Base-by-base conservation (phyloP, 2,329 filamentous ascomycete genomes). In the Aureobasidium sp. region DNA sequence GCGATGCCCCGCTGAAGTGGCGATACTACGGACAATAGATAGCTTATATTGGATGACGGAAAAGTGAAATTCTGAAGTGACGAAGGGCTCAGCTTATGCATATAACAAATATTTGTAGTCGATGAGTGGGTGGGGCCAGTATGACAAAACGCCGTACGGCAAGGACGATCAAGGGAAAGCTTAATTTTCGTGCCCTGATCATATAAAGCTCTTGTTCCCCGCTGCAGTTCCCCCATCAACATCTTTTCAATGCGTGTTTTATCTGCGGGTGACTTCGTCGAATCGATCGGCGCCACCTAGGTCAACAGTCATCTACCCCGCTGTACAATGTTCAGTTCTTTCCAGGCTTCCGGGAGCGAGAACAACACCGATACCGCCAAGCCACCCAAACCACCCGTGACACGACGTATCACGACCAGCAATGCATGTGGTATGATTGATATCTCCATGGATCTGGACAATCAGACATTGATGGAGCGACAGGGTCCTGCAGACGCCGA, bases 361-460 rank as follows among this genome's bases (percentile, higher is more conserved):
- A 21, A 44, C n/a, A 7, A 11, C 25, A 14, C 21, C 21, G 21
- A 21, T 21, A 21, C 21, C 47, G 64, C 69, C 48, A 77, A 75
- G 66, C 70, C 21, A 21, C 70, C 59, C 67, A 68, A 71, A 9
- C 67, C 71, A n/a, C 66, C 71, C 25, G 74, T 71, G 42, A 76
- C 76, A 27, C 69, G 76, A 39, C 72, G 77, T 6, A 79, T 79
- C 50, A 78, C 77, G 5, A 79, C 77, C 4, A 78, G 72, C 68
- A 79, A 88, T 69, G 88, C 88, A 41, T 91, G 88, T 72, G 85
- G 88, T 51, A 87, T 89, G 68, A 13, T 44, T 3, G 48, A 9
- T 21, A 21, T 2, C n/a, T 14, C 3, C 3, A 37, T 21, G 21
- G 21, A 21, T 21, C 21, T 21, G 21, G 21, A 21, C 21, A 21